Conservation (phyloP, 495 filamentous ascomycete species). For the Filosporella fistucella region DNA sequence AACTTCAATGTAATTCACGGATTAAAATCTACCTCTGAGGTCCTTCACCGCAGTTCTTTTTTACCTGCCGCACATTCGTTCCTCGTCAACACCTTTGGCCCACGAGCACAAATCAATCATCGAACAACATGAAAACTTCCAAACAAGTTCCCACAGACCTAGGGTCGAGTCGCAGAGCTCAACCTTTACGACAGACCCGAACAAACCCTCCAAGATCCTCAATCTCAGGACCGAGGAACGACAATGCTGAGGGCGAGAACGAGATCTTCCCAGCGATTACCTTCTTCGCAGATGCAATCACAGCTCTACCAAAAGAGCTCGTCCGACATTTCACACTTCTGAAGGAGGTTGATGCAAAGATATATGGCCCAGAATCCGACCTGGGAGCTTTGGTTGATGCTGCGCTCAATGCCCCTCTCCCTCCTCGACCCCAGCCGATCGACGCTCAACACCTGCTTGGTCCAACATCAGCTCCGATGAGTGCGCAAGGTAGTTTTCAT, state of each 20-base stretch:
- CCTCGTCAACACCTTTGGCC: background rate
- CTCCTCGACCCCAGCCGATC: conserved; percentile 30
- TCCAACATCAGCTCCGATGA: conserved; percentile 35
- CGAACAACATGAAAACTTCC: conserved; percentile 45
- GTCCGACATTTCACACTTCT: conserved; percentile 90
- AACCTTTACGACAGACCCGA: conserved; percentile 56
- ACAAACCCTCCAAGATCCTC: conserved; percentile 46
- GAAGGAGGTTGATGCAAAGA: conserved; percentile 96
- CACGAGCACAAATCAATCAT: background rate
- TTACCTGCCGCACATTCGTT: background rate
- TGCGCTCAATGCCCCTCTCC: conserved; percentile 56
- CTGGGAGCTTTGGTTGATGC: conserved; percentile 65
- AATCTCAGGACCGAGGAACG: conserved; percentile 36
- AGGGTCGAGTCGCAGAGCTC: conserved; percentile 47
- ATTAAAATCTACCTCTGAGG: background rate
- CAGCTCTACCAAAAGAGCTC: conserved; percentile 89
- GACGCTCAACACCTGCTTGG: conserved; percentile 22
- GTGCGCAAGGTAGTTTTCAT: conserved; percentile 30
- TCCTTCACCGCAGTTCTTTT: background rate
- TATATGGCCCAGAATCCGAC: conserved; percentile 67
- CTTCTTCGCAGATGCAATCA: conserved; percentile 89
- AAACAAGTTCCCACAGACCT: conserved; percentile 36
- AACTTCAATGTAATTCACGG: background rate
- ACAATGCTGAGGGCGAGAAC: conserved; percentile 36
- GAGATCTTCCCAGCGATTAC: conserved; percentile 88